Conservation (phyloP, 495 filamentous ascomycete genomes). For the Lineolata rhizophorae region DNA sequence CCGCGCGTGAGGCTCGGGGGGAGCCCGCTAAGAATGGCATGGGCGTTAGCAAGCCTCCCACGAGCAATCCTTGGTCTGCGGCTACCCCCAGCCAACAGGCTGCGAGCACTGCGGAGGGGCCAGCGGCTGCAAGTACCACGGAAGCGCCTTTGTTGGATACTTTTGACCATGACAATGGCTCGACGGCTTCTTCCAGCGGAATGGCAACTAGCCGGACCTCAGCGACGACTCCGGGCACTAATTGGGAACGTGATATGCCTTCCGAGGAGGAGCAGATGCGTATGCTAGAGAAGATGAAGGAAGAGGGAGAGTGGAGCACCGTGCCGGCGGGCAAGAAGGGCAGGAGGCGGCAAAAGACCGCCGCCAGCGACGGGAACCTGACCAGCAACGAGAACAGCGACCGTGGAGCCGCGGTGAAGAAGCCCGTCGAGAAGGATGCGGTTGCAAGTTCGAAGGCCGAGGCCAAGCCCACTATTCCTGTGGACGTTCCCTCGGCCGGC, state of each 20-base stretch:
- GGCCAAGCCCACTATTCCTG: too few species aligned
- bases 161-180: constrained; percentile 30
- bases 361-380: background rate
- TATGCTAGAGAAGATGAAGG: constrained; percentile 35
- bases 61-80: constrained; percentile 39
- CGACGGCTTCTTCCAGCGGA: constrained; percentile 16
- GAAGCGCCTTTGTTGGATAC: constrained; percentile 50
- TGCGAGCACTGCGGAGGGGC: constrained; percentile 3
- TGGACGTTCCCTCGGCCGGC: too few species aligned
- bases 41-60: constrained; percentile 27
- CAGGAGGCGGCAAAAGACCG: constrained; percentile 33
- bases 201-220: constrained; percentile 9
- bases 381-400: constrained; percentile 10
- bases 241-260: constrained; percentile 36
- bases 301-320: constrained; percentile 49
- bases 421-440: too few species aligned
- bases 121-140: too few species aligned
- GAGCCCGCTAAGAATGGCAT: constrained; percentile 51
- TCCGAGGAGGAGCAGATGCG: constrained; percentile 77
- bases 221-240: constrained; percentile 11
- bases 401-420: too few species aligned
- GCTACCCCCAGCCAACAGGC: constrained; percentile 15
- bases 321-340: constrained; percentile 28
- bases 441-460: too few species aligned
- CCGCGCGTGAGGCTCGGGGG: constrained; percentile 59